These are phyloP conservation scores for Aegilops sharonensis DNA, from an alignment of 176 grass and related monocot genomes.

Conservation along the genomic window DNA sequence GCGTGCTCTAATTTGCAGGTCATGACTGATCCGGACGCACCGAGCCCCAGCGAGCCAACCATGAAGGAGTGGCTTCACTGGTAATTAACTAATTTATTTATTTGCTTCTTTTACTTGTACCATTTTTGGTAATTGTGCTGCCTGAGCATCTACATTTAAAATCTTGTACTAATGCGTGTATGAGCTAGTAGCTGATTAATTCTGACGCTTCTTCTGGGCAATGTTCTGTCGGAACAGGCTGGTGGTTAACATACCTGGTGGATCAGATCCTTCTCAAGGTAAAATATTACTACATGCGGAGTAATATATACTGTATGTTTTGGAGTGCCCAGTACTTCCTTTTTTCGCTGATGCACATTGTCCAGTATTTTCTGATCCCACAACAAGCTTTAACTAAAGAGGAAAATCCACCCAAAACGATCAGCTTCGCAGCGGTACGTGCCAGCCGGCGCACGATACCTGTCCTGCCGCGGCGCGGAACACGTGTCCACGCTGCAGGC, in stretches of 20 bases:
- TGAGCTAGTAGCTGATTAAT: conserved; percentile 26
- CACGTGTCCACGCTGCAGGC: not conserved
- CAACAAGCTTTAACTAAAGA: not conserved
- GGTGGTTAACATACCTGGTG: conserved; percentile 86
- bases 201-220: not conserved
- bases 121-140: not conserved
- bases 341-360: too few relatives aligned
- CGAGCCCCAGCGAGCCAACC: conserved; percentile 73
- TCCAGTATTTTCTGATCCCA: not conserved
- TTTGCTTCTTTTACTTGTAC: too few relatives aligned
- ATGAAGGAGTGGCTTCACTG: conserved; percentile 84
- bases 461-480: not conserved
- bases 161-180: not conserved
- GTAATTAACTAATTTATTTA: conserved; percentile 27
- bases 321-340: not conserved
- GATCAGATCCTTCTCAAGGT: conserved; percentile 79
- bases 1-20: conserved; percentile 25
- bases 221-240: conserved; percentile 35
- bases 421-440: not conserved
- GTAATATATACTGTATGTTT: too few relatives aligned
- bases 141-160: not conserved
- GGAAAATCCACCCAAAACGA: not conserved
- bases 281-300: not conserved
- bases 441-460: not conserved
- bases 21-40: conserved; percentile 81